These are phyloP conservation scores for Penicillium sp. DNA, from an alignment of 2,329 filamentous ascomycete genomes.

Conservation along the genomic window DNA sequence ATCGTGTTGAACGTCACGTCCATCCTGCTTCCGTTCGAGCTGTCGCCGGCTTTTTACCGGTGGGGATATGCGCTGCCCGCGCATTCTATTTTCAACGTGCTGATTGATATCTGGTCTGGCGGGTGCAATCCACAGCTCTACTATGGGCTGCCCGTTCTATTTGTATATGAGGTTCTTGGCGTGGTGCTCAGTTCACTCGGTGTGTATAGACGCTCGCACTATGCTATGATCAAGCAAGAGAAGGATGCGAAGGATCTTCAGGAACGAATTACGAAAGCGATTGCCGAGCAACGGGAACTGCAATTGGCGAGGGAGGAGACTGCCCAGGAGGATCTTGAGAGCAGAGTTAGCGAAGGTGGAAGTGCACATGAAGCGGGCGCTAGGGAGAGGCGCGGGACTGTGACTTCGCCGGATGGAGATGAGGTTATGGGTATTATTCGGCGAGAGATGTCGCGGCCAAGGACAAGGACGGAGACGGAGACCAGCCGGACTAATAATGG, in stretches of 20 bases:
- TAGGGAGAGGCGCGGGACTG: slow-evolving; percentile 4
- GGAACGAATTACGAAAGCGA: slow-evolving; percentile 12
- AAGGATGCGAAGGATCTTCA: slow-evolving; percentile 14
- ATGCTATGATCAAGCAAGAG: slow-evolving; percentile 21
- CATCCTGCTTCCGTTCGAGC: slow-evolving; percentile 47
- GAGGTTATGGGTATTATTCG: slow-evolving; percentile 12
- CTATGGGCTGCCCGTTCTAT: slow-evolving; percentile 47
- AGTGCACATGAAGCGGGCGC: not conserved
- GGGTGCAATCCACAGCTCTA: slow-evolving; percentile 46
- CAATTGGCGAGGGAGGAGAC: not conserved
- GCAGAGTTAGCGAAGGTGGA: slow-evolving; percentile 1
- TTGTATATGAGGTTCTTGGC: slow-evolving; percentile 40
- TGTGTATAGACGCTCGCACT: slow-evolving; percentile 24
- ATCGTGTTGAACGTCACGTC: slow-evolving; percentile 47
- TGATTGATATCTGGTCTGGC: slow-evolving; percentile 48
- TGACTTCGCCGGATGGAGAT: slow-evolving; percentile 1
- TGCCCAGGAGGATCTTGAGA: not conserved
- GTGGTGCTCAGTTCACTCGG: slow-evolving; percentile 16
- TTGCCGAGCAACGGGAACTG: slow-evolving; percentile 7
- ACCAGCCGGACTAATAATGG: slow-evolving; percentile 11
- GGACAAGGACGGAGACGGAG: not conserved
- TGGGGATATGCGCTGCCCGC: slow-evolving; percentile 46
- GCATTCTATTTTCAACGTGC: slow-evolving; percentile 43
- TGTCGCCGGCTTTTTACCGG: slow-evolving; percentile 46
- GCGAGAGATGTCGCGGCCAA: slow-evolving; percentile 15